Evolutionary conservation across 2,329 filamentous ascomycete genomes (phyloP).

Genomic region (Exophiala alcalophila): DNA sequence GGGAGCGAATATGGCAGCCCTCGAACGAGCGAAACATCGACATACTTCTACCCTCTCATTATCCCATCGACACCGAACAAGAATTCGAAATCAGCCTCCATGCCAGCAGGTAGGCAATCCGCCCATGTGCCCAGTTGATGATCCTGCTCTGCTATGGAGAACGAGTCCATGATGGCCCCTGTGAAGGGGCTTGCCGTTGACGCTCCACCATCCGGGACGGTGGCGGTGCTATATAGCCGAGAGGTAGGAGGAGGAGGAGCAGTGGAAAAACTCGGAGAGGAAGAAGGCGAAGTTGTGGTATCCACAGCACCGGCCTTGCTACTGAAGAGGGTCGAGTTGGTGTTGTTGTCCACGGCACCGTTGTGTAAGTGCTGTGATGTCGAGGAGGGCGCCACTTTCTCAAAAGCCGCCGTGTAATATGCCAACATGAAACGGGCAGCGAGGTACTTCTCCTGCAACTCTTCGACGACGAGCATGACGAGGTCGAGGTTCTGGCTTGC

Average conservation of each 20-base stretch:
- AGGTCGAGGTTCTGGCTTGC: constrained; percentile 17
- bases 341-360: no score
- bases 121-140: constrained; percentile 6
- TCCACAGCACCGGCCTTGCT: no score
- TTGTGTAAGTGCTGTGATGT: no score
- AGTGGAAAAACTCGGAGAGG: no score
- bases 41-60: constrained; percentile 6
- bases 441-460: constrained; percentile 13
- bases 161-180: not conserved
- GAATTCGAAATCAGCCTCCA: constrained; percentile 8
- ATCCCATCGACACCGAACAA: constrained; percentile 10
- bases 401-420: constrained; percentile 13
- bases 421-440: constrained; percentile 12
- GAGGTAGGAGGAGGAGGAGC: no score
- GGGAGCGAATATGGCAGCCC: no score
- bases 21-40: no score
- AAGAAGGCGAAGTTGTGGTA: no score
- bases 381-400: constrained; percentile 9
- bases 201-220: no score
- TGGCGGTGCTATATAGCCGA: no score
- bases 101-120: constrained; percentile 4
- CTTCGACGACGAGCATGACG: constrained; percentile 10
- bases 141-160: constrained; percentile 8
- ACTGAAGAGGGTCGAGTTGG: no score
- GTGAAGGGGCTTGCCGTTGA: no score